Conservation (phyloP, 2,329 filamentous ascomycete genomes). For the Calonectria naviculata region DNA sequence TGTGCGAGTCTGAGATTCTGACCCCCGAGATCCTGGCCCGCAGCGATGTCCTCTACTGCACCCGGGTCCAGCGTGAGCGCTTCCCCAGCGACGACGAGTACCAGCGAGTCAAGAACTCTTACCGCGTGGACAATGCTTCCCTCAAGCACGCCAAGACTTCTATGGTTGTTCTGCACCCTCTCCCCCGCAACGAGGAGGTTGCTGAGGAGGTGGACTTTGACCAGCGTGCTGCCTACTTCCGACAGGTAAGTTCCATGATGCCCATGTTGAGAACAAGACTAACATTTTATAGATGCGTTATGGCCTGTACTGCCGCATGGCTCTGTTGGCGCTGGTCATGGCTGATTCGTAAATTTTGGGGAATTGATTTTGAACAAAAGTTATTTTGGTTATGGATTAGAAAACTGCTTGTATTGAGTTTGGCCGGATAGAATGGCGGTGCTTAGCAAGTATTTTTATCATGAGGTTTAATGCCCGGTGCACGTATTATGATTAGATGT, state of each 20-base stretch:
- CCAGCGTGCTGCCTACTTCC: constrained; percentile 95
- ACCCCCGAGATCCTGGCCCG: constrained; percentile 87
- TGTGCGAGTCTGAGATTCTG: constrained; percentile 79
- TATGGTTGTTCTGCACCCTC: constrained; percentile 95
- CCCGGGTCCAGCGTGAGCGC: constrained; percentile 94
- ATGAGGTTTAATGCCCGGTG: constrained; percentile 35
- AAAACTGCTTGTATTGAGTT: constrained; percentile 32
- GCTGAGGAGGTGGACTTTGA: constrained; percentile 98
- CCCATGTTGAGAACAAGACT: constrained; percentile 14
- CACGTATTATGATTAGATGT: constrained; percentile 42
- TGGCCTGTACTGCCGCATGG: constrained; percentile 98
- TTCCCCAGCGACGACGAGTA: constrained; percentile 86
- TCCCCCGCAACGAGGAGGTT: constrained; percentile 94
- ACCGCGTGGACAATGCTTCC: constrained; percentile 90
- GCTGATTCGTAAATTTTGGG: constrained; percentile 42
- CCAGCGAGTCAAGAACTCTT: constrained; percentile 87
- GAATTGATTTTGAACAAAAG: constrained; percentile 27
- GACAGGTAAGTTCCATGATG: constrained; percentile 80
- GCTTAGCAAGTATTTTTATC: constrained; percentile 42
- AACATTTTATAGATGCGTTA: constrained; percentile 83
- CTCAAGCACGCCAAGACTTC: constrained; percentile 91
- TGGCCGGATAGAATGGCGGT: constrained; percentile 42
- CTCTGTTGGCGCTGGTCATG: constrained; percentile 93
- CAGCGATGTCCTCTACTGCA: constrained; percentile 96
- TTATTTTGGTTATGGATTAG: constrained; percentile 23